These are phyloP conservation scores for Xylaria sp. DNA, from an alignment of 2,329 filamentous ascomycete species.

Conservation along the genomic window DNA sequence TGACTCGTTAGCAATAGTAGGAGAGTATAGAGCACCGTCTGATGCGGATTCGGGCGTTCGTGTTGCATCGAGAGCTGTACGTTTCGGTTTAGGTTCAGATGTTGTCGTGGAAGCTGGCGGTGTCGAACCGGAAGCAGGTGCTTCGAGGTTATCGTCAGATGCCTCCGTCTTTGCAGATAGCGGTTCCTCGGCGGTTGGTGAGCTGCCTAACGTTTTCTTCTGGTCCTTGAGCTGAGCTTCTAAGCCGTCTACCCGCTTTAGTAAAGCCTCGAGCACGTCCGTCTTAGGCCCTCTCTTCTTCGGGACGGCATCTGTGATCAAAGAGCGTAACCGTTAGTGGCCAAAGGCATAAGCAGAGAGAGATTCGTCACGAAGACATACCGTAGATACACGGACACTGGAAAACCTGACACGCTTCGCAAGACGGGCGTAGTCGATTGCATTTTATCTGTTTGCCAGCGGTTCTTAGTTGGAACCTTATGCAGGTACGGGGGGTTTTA, in stretches of 20 bases:
- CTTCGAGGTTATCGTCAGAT: conserved; percentile 39
- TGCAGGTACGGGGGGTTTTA: conserved; percentile 11
- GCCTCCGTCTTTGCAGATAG: conserved; percentile 44
- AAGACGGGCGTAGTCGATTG: conserved; percentile 83
- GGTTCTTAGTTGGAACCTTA: conserved; percentile 38
- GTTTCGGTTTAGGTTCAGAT: conserved; percentile 55
- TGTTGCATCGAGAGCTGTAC: conserved; percentile 51
- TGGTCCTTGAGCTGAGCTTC: conserved; percentile 82
- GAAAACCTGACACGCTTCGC: conserved; percentile 89
- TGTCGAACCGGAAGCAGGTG: conserved; percentile 36
- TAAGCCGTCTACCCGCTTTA: conserved; percentile 86
- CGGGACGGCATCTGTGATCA: conserved; percentile 77
- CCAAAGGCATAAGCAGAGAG: conserved; percentile 8
- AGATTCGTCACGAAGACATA: conserved; percentile 55
- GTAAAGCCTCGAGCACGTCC: conserved; percentile 83
- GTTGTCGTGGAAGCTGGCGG: conserved; percentile 46
- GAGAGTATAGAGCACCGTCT: conserved; percentile 57
- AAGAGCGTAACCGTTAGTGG: conserved; percentile 31
- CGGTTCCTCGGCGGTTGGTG: conserved; percentile 52
- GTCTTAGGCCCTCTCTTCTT: conserved; percentile 93
- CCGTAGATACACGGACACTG: conserved; percentile 90
- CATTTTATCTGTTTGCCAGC: conserved; percentile 79
- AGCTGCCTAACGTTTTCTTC: conserved; percentile 56
- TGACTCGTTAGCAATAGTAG: conserved; percentile 55
- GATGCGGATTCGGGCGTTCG: conserved; percentile 47